Evolutionary conservation across 78 protist species (phyloP), one percentile per base, ranked within the genome.

Genomic region (Dictyostelium citrinum): DNA sequence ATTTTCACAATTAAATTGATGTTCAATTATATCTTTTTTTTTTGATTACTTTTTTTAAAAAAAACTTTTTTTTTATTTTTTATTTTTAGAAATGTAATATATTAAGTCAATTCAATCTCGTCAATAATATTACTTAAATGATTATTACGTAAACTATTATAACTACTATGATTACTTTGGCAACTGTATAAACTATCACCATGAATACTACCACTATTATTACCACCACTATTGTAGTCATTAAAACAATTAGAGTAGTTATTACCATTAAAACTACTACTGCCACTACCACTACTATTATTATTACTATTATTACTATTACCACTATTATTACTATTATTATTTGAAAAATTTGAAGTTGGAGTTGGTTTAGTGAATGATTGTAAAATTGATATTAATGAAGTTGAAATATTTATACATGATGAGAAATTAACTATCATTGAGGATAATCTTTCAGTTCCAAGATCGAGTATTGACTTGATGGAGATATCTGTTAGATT

Each of bases 371-470:
- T 88, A 0, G 93, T 88, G 0, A 88, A 39, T 61, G 70, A 72
- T 22, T 78, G 85, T 29, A 88, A 24, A 37, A 88, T 78, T 29
- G 85, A 78, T 41, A 88, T 11, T 3, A 88, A 45, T n/a, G 93
- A 88, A 27, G 70, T 51, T 37, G 93, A 78, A n/a, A 88, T 78
- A 35, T 88, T 58, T 22, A 16, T 64, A 88, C 93, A 88, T 22
- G 27, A 64, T 2, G 39, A 31, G 37, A 88, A 68, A 49, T 67
- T 88, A 35, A 88, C 55, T 0, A 46, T 78, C 93, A 88, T 88
- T 11, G 58, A 43, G 0, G 64, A 43, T 24, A 88, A 64, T 67
- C 84, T 37, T 68, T 88, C 85, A 17, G 49, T 72, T 3, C 93
- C 93, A 14, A 88, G 31, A 22, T 88, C 80, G 1, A 88, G 45